Evolutionary conservation across 257 asterid genomes (phyloP), one percentile per base, ranked within the genome.

Genomic region (Ilex aquifolium): DNA sequence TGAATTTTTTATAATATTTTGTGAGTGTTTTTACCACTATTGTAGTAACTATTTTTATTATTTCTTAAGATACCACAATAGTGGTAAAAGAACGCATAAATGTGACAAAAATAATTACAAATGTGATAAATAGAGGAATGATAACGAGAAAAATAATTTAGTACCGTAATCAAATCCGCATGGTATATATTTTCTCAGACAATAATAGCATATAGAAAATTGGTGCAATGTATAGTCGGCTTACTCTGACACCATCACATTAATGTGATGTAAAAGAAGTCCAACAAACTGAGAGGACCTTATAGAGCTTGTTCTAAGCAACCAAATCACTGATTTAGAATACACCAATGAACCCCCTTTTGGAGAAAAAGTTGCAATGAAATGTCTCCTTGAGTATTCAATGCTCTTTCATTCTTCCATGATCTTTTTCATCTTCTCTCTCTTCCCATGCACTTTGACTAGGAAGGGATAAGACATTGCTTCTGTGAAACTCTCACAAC

Each of bases 401-500:
- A 63, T 69, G 71, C 63, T 61, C 50, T 53, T 72, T 60, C 69
- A 69, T 72, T 65, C 66, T 61, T 70, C 64, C 58, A 64, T 31
- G 58, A 68, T 17, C 17, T 36, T 30, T 74, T 64, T 66, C 48
- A 69, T 70, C 67, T 69, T 62, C 62, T 60, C 74, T 44, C 49
- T 62, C 71, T 44, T 51, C 59, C 58, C 56, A 66, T 59, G 52
- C 69, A 69, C 55, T 70, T 49, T 56, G 57, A 62, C 61, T 39
- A 64, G 60, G 67, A 74, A 66, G 60, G 70, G 87, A 76, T 56
- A 53, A 67, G 89, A 74, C 75, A 61, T 68, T 72, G 69, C 62
- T 75, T 67, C 40, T 61, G 60, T 69, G 59, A 49, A 81, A 75
- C 48, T 65, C 64, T 69, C 79, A 72, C 30, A 62, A 65, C 74